Evolutionary conservation across 1,139 yeast species (phyloP).

Genomic region (Geotrichum carabidarum): DNA sequence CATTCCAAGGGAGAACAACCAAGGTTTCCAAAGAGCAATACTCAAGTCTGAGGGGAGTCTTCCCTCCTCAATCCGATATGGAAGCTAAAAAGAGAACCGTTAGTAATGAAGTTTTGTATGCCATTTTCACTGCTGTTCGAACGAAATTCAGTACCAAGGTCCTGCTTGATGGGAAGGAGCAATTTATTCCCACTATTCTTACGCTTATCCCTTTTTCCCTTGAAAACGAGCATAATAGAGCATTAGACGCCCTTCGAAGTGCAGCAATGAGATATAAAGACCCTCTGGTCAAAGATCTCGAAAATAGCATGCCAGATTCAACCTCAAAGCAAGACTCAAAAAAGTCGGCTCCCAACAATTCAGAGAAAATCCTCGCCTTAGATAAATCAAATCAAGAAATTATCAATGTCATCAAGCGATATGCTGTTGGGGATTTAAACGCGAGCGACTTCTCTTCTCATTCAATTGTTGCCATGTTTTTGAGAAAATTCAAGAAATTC

Average conservation of each 20-base stretch:
- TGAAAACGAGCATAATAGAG: slow-evolving; percentile 19
- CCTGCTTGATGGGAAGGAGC: slow-evolving; percentile 15
- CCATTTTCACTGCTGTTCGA: slow-evolving; percentile 20
- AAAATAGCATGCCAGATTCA: not conserved
- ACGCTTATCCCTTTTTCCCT: slow-evolving; percentile 17
- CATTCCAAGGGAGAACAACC: slow-evolving; percentile 12
- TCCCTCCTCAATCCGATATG: slow-evolving; percentile 20
- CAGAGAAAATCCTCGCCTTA: slow-evolving; percentile 10
- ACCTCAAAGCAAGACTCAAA: not conserved
- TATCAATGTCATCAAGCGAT: slow-evolving; percentile 23
- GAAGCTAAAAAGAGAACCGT: slow-evolving; percentile 9
- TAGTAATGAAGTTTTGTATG: slow-evolving; percentile 15
- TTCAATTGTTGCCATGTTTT: slow-evolving; percentile 25
- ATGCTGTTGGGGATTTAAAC: slow-evolving; percentile 27
- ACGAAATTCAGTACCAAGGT: slow-evolving; percentile 17
- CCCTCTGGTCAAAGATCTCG: slow-evolving; percentile 1
- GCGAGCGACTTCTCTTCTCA: slow-evolving; percentile 23
- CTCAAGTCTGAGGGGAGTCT: slow-evolving; percentile 14
- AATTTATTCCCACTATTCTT: slow-evolving; percentile 11
- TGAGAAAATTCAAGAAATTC: slow-evolving; percentile 18
- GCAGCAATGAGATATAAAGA: not conserved
- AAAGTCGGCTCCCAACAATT: not conserved
- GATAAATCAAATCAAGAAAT: slow-evolving; percentile 15
- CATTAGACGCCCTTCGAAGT: slow-evolving; percentile 11
- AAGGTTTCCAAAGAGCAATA: slow-evolving; percentile 13